Conservation (phyloP, 352 stramenopile species). For the Phytophthora pisi region DNA sequence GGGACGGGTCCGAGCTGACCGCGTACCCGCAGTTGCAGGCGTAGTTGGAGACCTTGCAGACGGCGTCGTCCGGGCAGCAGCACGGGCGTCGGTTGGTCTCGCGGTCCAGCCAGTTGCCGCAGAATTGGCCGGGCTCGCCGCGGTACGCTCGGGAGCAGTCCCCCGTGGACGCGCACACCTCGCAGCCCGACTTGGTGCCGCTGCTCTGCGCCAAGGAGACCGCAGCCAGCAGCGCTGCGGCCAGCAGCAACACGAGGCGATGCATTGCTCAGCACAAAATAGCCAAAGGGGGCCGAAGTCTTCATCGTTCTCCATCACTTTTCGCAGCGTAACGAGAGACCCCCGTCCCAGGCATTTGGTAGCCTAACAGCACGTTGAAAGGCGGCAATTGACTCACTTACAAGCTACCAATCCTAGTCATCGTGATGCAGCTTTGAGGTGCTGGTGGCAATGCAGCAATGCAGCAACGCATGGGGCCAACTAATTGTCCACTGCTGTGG, state of each 20-base stretch:
- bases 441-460: too few relatives aligned
- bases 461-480: neutral
- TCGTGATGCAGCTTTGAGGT: too few relatives aligned
- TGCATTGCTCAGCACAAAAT: neutral
- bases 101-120: slow-evolving; percentile 63
- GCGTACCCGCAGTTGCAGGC: slow-evolving; percentile 46
- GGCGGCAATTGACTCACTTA: too few relatives aligned
- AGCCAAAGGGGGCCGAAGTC: neutral
- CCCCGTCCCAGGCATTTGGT: neutral
- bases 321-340: neutral
- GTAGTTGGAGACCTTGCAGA: slow-evolving; percentile 60
- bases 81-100: slow-evolving; percentile 44
- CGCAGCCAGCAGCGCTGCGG: slow-evolving; percentile 2
- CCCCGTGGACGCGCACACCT: slow-evolving; percentile 48
- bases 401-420: too few relatives aligned
- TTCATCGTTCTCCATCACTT: neutral
- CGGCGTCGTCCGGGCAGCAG: slow-evolving; percentile 47
- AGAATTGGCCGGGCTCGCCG: slow-evolving; percentile 46
- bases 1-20: too few relatives aligned
- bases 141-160: slow-evolving; percentile 51
- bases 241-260: neutral
- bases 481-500: neutral
- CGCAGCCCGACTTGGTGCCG: slow-evolving; percentile 41
- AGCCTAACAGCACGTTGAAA: too few relatives aligned
- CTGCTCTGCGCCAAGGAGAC: neutral